A percentile compares a stretch with the other conserved stretches of the same genome.
These are phyloP conservation scores for Epichloe glyceriae DNA, from an alignment of 2,329 filamentous ascomycete species.

Conservation along the genomic window DNA sequence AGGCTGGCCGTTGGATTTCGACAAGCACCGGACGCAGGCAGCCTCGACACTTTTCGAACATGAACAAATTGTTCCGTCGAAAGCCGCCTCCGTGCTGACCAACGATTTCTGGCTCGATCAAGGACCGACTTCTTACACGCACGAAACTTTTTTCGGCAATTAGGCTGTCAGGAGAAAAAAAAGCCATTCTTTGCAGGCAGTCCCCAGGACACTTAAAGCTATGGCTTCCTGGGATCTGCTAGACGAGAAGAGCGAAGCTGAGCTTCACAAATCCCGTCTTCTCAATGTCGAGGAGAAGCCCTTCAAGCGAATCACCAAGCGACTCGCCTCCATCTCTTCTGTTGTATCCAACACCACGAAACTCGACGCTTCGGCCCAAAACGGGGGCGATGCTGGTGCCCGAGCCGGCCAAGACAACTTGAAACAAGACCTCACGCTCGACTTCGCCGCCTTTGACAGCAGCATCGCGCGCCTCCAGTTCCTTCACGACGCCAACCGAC, in stretches of 20 bases:
- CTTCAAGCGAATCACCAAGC: slow-evolving; percentile 78
- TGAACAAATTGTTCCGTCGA: too few species aligned
- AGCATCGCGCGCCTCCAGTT: slow-evolving; percentile 82
- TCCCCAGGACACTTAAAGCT: slow-evolving; percentile 1
- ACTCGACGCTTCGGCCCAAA: slow-evolving; percentile 16
- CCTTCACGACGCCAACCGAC: slow-evolving; percentile 67
- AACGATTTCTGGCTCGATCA: too few species aligned
- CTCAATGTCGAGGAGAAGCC: slow-evolving; percentile 85
- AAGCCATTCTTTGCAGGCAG: background rate
- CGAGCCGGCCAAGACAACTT: slow-evolving; percentile 38
- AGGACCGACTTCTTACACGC: background rate
- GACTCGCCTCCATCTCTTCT: slow-evolving; percentile 56
- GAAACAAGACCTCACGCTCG: slow-evolving; percentile 71
- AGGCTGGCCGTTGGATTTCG: too few species aligned
- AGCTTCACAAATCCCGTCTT: slow-evolving; percentile 76
- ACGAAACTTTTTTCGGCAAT: background rate
- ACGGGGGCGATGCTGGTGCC: slow-evolving; percentile 24
- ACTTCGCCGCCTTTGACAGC: slow-evolving; percentile 80
- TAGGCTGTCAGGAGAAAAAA: background rate
- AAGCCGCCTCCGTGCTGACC: too few species aligned
- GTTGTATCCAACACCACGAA: slow-evolving; percentile 31
- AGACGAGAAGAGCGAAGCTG: slow-evolving; percentile 64
- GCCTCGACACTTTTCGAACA: too few species aligned
- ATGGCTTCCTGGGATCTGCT: slow-evolving; percentile 51
- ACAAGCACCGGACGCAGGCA: too few species aligned